phyloP scores from a whole-genome alignment of 805 yeast species.

The Yarrowia sp. region DNA sequence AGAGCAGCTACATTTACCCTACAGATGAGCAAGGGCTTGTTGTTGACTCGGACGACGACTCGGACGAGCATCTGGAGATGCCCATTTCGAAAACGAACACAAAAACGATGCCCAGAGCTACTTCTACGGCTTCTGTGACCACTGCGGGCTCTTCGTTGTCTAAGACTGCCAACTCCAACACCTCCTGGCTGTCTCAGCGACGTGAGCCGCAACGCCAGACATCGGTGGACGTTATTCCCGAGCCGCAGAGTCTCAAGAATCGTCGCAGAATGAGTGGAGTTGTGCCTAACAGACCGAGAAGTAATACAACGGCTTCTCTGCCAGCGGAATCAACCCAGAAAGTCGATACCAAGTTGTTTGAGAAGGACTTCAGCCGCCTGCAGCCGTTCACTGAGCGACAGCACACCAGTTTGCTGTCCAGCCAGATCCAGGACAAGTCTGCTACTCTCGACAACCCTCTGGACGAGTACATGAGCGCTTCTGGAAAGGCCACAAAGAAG shows the following conservation, averaged over 20 bases:
- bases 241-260: conserved; percentile 4
- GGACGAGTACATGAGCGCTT: conserved; percentile 40
- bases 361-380: conserved; percentile 11
- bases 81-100: conserved; percentile 28
- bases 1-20: neutral
- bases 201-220: conserved; percentile 3
- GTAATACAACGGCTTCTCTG: conserved; percentile 26
- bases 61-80: conserved; percentile 28
- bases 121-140: conserved; percentile 10
- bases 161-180: conserved; percentile 13
- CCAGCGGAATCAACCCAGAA: conserved; percentile 13
- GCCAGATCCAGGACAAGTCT: conserved; percentile 36
- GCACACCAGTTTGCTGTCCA: neutral
- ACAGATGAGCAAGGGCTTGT: conserved; percentile 30
- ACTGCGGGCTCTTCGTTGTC: conserved; percentile 13
- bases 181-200: conserved; percentile 9
- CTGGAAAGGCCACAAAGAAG: conserved; percentile 40
- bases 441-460: conserved; percentile 38
- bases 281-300: neutral
- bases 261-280: neutral
- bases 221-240: conserved; percentile 10
- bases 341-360: conserved; percentile 1
- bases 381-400: neutral
- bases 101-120: conserved; percentile 3
- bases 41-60: conserved; percentile 33